phyloP scores from a whole-genome alignment of 2,329 filamentous ascomycete species.

The Madurella fahalii region DNA sequence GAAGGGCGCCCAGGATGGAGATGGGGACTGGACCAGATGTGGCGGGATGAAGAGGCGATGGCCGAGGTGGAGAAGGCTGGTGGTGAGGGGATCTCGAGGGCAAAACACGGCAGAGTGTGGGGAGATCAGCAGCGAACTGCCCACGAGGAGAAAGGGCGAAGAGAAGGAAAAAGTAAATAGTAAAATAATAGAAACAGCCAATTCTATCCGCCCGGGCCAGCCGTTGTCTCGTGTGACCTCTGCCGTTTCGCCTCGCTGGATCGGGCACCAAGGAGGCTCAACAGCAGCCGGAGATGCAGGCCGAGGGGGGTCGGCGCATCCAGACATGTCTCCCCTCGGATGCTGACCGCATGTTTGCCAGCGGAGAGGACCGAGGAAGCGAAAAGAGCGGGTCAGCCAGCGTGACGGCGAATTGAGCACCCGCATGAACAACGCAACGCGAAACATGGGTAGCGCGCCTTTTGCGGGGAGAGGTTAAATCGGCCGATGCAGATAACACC shows the following conservation, averaged over 20 bases:
- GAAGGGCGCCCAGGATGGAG: too few relatives aligned
- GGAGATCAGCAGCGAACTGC: background rate
- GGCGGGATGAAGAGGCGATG: too few relatives aligned
- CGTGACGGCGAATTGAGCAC: constrained; percentile 11
- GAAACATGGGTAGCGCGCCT: background rate
- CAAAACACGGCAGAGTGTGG: background rate
- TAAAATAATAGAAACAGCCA: background rate
- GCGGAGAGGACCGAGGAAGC: constrained; percentile 3
- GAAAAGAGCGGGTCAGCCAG: constrained; percentile 14
- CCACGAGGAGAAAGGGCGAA: too few relatives aligned
- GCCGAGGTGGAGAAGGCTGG: background rate
- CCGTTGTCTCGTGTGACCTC: background rate
- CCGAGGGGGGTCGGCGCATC: background rate
- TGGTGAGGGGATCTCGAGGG: constrained; percentile 2
- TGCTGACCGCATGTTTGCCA: constrained; percentile 22
- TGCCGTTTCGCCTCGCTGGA: background rate
- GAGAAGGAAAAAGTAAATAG: background rate
- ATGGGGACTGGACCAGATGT: too few relatives aligned
- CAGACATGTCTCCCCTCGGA: constrained; percentile 4
- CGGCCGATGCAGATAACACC: background rate
- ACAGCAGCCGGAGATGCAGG: background rate
- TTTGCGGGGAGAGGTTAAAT: background rate
- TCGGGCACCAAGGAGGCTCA: background rate
- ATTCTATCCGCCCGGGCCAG: background rate
- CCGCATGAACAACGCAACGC: constrained; percentile 10